These are phyloP conservation scores for Kwoniella mangroviensis DNA, from an alignment of 768 basidiomycete genomes.

Conservation along the genomic window DNA sequence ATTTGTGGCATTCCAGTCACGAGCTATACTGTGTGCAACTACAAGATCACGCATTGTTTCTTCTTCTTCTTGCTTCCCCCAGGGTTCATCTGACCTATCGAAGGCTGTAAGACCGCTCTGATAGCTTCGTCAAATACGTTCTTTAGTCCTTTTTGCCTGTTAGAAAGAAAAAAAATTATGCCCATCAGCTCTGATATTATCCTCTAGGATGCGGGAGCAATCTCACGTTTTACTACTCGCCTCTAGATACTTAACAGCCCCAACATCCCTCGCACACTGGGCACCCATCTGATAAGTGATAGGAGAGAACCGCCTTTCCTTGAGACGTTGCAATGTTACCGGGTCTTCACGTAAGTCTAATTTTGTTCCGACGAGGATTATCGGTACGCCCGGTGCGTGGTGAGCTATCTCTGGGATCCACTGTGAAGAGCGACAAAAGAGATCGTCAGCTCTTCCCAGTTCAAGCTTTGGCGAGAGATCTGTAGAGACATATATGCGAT, in stretches of 20 bases:
- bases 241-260: conserved; percentile 74
- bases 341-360: conserved; percentile 96
- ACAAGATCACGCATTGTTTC: conserved; percentile 60
- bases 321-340: conserved; percentile 85
- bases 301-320: conserved; percentile 95
- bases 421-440: conserved; percentile 15
- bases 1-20: no score
- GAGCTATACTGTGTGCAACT: no score
- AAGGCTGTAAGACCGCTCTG: conserved; percentile 71
- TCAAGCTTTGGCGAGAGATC: no score
- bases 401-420: conserved; percentile 78
- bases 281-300: conserved; percentile 84
- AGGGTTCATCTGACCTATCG: conserved; percentile 33
- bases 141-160: conserved; percentile 98
- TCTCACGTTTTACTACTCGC: conserved; percentile 54
- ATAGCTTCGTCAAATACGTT: conserved; percentile 99
- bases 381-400: conserved; percentile 91
- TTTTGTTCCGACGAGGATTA: conserved; percentile 95
- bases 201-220: no score
- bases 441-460: no score
- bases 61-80: conserved; percentile 46
- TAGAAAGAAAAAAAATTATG: no score
- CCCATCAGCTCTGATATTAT: background rate
- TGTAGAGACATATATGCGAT: no score
- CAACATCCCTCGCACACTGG: conserved; percentile 88